These are phyloP conservation scores for Aspergillus uvarum DNA, from an alignment of 2,329 filamentous ascomycete species.

Conservation along the genomic window DNA sequence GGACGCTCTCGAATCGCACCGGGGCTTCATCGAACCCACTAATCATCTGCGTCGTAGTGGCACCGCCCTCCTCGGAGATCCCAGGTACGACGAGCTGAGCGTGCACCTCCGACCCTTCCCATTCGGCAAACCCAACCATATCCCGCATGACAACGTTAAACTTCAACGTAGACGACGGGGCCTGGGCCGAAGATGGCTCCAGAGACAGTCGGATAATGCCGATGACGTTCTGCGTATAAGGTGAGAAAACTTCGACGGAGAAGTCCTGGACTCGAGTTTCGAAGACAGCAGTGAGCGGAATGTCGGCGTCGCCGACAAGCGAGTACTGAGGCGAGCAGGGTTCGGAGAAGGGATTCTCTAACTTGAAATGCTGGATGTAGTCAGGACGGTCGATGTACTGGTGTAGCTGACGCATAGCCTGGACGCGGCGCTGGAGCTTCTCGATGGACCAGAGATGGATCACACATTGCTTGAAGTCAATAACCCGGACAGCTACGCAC, in stretches of 20 bases:
- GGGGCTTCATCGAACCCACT: conserved; percentile 89
- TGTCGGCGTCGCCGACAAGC: conserved; percentile 86
- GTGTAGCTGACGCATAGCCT: conserved; percentile 93
- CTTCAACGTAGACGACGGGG: conserved; percentile 87
- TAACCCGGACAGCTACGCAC: conserved; percentile 83
- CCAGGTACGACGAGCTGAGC: conserved; percentile 95
- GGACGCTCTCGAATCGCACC: conserved; percentile 93
- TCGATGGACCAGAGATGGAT: conserved; percentile 93
- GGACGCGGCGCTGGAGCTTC: conserved; percentile 82
- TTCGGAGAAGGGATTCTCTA: conserved; percentile 92
- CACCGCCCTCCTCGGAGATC: conserved; percentile 82
- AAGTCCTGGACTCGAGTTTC: conserved; percentile 95
- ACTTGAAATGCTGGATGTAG: conserved; percentile 86
- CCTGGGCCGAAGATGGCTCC: conserved; percentile 89
- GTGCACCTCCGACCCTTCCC: conserved; percentile 93
- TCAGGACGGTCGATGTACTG: conserved; percentile 95
- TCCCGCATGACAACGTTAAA: conserved; percentile 99
- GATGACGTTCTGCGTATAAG: conserved; percentile 85
- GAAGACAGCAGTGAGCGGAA: conserved; percentile 89
- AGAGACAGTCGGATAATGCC: conserved; percentile 88
- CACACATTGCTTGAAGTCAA: conserved; percentile 83
- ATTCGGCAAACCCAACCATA: conserved; percentile 88
- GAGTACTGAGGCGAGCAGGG: conserved; percentile 89
- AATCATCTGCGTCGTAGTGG: conserved; percentile 94
- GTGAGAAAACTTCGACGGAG: conserved; percentile 82